Evolutionary conservation across 2,329 filamentous ascomycete genomes (phyloP), one percentile per base, ranked within the genome.

Genomic region (Leptographium flavum): DNA sequence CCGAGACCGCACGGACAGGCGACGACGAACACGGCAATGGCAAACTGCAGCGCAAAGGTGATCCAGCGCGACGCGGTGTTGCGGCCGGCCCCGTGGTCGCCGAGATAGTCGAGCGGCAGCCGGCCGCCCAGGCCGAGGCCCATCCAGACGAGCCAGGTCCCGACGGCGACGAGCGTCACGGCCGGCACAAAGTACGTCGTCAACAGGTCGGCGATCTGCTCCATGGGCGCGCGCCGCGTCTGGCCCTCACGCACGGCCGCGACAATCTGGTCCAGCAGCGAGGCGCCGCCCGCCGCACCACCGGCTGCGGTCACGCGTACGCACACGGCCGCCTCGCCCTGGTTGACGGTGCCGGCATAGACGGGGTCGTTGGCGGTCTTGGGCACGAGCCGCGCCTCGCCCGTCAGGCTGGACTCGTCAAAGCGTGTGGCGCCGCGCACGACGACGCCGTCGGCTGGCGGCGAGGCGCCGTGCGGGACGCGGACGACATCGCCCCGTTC

Each of bases 361-460:
- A 87, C 77, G 15, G 67, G 64, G 47, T 86, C 82, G 4, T 77
- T 79, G 2, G 64, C 53, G 0, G 42, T 50, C 62, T 88, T 88
- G 55, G 69, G 70, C 45, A 87, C 74, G 1, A 73, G 73, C 7
- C 73, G 71, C 14, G 83, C 83, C 61, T 88, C 83, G 43, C 83
- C 83, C 2, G 90, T 95, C 49, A 96, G 68, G 49, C 87, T 93
- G 11, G 87, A 88, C 60, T 96, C 90, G 56, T 95, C 87, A 55
- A 95, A 94, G 42, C 68, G 72, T 38, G 76, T 77, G 42, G 76
- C 70, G 4, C 76, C 79, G 49, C 71, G 60, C 49, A 77, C 64
- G 50, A 94, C 53, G 48, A 71, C 60, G 8, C 88, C 88, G 57
- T 95, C 90, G 5, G 82, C 86, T 1, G 90, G 84, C 0, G 90